Percentiles rank a stretch among this genome's conserved stretches.
Conservation (phyloP, 495 filamentous ascomycete genomes). For the Penicillium mononematosum region DNA sequence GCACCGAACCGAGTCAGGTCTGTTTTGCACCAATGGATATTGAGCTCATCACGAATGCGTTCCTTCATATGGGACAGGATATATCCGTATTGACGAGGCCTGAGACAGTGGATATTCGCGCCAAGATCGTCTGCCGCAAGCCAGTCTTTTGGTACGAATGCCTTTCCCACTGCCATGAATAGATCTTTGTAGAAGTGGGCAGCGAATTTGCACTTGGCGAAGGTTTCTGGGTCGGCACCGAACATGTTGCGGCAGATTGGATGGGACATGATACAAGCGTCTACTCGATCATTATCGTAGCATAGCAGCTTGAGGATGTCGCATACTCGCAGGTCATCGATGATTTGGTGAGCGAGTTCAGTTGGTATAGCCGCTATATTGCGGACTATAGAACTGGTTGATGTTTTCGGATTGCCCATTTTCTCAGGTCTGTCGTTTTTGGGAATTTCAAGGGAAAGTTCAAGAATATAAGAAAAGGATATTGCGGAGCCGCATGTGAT, state of each 20-base stretch:
- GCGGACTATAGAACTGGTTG: not conserved
- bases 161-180: not conserved
- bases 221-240: not conserved
- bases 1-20: slow-evolving; percentile 6
- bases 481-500: too few species aligned
- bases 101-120: not conserved
- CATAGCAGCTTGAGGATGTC: slow-evolving; percentile 21
- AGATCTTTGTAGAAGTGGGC: not conserved
- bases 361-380: slow-evolving; percentile 13
- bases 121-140: not conserved
- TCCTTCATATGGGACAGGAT: not conserved
- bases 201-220: slow-evolving; percentile 4
- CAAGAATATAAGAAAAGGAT: not conserved
- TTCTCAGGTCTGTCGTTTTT: not conserved
- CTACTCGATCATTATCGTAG: slow-evolving; percentile 7
- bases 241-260: slow-evolving; percentile 8
- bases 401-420: not conserved
- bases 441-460: too few species aligned
- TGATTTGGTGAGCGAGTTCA: slow-evolving; percentile 19
- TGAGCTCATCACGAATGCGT: not conserved
- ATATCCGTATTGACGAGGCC: not conserved
- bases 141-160: not conserved
- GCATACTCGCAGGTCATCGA: slow-evolving; percentile 22
- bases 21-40: not conserved
- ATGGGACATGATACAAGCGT: slow-evolving; percentile 11